phyloP scores from a whole-genome alignment of 306 rosid genomes.

The Benincasa hispida region DNA sequence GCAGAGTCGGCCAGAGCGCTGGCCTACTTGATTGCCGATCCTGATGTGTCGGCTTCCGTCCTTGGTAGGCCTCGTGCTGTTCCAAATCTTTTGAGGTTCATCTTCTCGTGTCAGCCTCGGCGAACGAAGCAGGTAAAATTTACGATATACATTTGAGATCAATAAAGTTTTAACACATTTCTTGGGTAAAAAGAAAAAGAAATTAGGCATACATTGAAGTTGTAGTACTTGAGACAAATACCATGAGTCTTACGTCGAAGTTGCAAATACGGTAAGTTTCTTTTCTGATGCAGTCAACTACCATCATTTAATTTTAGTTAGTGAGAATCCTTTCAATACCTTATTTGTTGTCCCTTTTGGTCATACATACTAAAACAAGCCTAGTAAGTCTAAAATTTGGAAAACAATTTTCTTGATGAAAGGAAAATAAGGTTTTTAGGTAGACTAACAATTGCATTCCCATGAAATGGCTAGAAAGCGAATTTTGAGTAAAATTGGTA shows the following conservation, averaged over 20 bases:
- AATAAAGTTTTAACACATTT: neutral
- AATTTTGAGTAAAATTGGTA: neutral
- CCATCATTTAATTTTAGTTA: neutral
- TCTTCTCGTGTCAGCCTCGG: slow-evolving; percentile 85
- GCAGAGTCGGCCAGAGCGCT: slow-evolving; percentile 94
- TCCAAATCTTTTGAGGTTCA: slow-evolving; percentile 76
- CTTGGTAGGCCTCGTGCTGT: slow-evolving; percentile 75
- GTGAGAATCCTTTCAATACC: neutral
- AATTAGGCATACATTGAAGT: neutral
- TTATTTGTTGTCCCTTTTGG: neutral
- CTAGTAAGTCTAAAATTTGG: neutral
- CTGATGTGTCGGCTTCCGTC: slow-evolving; percentile 61
- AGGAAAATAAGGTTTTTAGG: neutral
- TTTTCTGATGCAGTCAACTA: neutral
- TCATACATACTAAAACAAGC: neutral
- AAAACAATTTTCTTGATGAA: neutral
- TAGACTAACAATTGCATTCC: neutral
- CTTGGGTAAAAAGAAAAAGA: neutral
- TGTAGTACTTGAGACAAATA: neutral
- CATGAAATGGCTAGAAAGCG: neutral
- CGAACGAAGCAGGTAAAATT: slow-evolving; percentile 50
- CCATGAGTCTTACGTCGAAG: neutral
- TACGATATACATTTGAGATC: neutral
- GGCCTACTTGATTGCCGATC: slow-evolving; percentile 80
- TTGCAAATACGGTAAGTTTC: neutral